A percentile compares a stretch with the other conserved stretches of the same genome.
These are phyloP conservation scores for Hibiscus mutabilis DNA, from an alignment of 345 rosid species.

Conservation along the genomic window DNA sequence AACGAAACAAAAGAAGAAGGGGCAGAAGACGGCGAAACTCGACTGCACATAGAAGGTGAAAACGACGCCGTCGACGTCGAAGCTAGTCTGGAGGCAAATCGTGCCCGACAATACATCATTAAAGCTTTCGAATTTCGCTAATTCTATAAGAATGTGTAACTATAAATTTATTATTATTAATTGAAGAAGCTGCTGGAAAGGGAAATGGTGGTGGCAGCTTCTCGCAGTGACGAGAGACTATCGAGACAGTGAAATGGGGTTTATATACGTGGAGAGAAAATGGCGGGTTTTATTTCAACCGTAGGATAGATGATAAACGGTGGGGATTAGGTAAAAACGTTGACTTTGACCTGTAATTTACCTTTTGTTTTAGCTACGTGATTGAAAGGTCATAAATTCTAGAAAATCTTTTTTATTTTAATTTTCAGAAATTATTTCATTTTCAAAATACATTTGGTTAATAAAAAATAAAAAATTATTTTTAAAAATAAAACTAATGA, in stretches of 20 bases:
- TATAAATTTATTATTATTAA: neutral
- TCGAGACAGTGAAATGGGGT: neutral
- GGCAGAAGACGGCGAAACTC: slow-evolving; percentile 9
- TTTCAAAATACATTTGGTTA: too few species aligned
- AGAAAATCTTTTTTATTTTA: too few species aligned
- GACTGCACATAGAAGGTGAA: neutral
- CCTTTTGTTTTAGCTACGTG: neutral
- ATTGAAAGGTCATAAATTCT: too few species aligned
- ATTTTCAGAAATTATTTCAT: too few species aligned
- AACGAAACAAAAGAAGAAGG: slow-evolving; percentile 20
- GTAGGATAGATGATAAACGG: neutral
- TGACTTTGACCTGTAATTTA: neutral
- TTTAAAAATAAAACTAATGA: too few species aligned
- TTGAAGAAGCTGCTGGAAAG: slow-evolving; percentile 1
- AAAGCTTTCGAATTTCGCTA: neutral
- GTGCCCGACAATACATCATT: slow-evolving; percentile 14
- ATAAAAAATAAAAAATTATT: too few species aligned
- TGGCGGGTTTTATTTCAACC: neutral
- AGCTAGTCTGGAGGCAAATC: slow-evolving; percentile 32
- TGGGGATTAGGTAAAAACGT: neutral
- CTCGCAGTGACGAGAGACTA: neutral
- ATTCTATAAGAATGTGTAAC: neutral
- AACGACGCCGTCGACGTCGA: slow-evolving; percentile 23
- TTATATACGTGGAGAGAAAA: neutral
- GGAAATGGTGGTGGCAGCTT: neutral